Evolutionary conservation across 2,329 filamentous ascomycete genomes (phyloP).

Genomic region (Aspergillus hortae): DNA sequence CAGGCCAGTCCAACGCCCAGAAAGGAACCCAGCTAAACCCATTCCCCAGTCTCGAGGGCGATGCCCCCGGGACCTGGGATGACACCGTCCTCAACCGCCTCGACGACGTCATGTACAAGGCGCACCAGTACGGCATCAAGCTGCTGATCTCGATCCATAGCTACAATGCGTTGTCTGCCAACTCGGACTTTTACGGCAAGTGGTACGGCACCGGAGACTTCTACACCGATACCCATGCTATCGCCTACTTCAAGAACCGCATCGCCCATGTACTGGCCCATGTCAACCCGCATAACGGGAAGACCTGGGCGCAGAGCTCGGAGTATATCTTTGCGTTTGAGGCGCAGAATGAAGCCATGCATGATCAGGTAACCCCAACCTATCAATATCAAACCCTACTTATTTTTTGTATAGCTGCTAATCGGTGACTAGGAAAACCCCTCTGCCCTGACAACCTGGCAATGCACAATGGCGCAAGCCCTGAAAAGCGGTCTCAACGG

Average conservation of each 20-base stretch:
- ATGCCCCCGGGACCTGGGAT: not conserved
- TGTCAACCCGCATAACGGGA: not conserved
- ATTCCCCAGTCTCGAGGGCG: not conserved
- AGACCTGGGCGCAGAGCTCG: not conserved
- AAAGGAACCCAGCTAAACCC: slow-evolving; percentile 1
- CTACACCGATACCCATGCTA: not conserved
- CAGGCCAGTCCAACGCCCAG: not conserved
- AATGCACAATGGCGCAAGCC: not conserved
- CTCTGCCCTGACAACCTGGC: not conserved
- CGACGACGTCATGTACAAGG: not conserved
- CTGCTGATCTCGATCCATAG: not conserved
- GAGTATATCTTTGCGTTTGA: not conserved
- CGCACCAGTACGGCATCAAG: not conserved
- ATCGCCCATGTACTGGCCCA: not conserved
- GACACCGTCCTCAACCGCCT: not conserved
- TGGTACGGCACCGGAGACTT: not conserved
- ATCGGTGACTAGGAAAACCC: too few species aligned
- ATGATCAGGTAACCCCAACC: not conserved
- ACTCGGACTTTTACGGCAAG: not conserved
- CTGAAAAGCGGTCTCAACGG: not conserved
- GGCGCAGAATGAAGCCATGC: not conserved
- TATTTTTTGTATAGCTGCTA: too few species aligned
- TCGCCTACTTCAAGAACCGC: not conserved
- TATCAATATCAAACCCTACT: too few species aligned
- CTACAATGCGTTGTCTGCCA: not conserved